phyloP scores from a whole-genome alignment of 805 yeast species.

The Zygoascus biomembranicola region DNA sequence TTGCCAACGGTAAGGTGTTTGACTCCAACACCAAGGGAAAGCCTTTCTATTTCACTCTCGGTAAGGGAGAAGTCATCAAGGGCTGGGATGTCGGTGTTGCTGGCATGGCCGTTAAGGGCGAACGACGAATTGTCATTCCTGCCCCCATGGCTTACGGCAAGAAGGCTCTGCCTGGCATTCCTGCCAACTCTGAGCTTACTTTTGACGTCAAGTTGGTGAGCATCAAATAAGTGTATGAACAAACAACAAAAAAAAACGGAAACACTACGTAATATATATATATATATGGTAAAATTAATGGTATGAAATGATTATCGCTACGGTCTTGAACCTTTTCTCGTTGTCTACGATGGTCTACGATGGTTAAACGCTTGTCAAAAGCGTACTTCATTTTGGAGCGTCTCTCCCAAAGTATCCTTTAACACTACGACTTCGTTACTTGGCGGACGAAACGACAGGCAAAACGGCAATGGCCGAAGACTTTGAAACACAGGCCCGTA shows the following conservation, averaged over 20 bases:
- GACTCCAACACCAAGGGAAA: slow-evolving; percentile 97
- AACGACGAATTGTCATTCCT: slow-evolving; percentile 95
- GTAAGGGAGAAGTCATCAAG: slow-evolving; percentile 96
- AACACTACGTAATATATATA: neutral
- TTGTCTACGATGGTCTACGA: too few relatives aligned
- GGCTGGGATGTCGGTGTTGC: slow-evolving; percentile 99
- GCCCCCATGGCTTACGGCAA: slow-evolving; percentile 95
- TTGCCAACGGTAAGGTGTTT: slow-evolving; percentile 90
- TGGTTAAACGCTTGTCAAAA: too few relatives aligned
- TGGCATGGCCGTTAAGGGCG: slow-evolving; percentile 98
- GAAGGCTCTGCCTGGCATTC: slow-evolving; percentile 91
- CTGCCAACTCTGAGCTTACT: slow-evolving; percentile 93
- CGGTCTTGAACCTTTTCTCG: too few relatives aligned
- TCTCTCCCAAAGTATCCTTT: too few relatives aligned
- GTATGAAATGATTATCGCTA: too few relatives aligned
- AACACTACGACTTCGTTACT: too few relatives aligned
- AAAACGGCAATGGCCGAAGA: neutral
- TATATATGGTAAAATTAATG: too few relatives aligned
- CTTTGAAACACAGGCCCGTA: slow-evolving; percentile 11
- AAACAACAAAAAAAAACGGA: neutral
- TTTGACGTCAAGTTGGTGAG: slow-evolving; percentile 92
- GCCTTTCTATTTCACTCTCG: slow-evolving; percentile 86
- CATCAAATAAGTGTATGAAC: slow-evolving; percentile 51
- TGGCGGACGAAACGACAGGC: too few relatives aligned
- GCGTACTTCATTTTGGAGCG: too few relatives aligned